Base-by-base conservation (phyloP, 140 eudicot genomes). In the Stevia rebaudiana region DNA sequence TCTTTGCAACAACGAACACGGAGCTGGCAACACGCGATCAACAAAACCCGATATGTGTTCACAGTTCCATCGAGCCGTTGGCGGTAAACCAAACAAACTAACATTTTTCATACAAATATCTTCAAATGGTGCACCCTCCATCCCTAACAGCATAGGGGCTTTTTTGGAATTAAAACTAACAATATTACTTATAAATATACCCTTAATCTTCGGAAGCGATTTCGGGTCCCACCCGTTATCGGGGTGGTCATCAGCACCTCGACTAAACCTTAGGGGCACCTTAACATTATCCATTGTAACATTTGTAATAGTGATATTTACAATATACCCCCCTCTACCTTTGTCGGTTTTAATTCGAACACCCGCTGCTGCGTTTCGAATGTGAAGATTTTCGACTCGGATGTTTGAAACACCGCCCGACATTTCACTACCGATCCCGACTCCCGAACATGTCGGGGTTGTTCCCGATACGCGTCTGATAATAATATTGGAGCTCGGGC, bases 341-440 rank as follows among this genome's bases (percentile, higher is more conserved):
- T 70, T 79, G 53, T 92, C 98, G 2, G 98, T 85, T 72, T 92
- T 92, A 6, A 88, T 85, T 21, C 98, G 75, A 3, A 92, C 74
- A 17, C 98, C 96, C 0, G 98, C 98, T 51, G 98, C 96, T 5
- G 98, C 83, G 69, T 92, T 82, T 70, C 94, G 76, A 3, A 92
- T 63, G 59, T 82, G 68, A 51, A 92, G 55, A 62, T 92, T 81
- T 58, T 88, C 96, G 6, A 92, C 60, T 11, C 62, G 63, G 7
- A 92, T 58, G 51, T 92, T 80, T 15, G 82, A 75, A 55, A 92
- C 67, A n/a, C 98, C 98, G 17, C 98, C 98, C 0, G 98, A 92
- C 98, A 92, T 92, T 70, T 92, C 98, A 10, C 98, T 92, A 57
- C 98, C 98, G 21, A 88, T 85, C 47, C 98, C 98, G 8, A 88